These are phyloP conservation scores for Ramaria sp. DNA, from an alignment of 768 basidiomycete species.

Conservation along the genomic window DNA sequence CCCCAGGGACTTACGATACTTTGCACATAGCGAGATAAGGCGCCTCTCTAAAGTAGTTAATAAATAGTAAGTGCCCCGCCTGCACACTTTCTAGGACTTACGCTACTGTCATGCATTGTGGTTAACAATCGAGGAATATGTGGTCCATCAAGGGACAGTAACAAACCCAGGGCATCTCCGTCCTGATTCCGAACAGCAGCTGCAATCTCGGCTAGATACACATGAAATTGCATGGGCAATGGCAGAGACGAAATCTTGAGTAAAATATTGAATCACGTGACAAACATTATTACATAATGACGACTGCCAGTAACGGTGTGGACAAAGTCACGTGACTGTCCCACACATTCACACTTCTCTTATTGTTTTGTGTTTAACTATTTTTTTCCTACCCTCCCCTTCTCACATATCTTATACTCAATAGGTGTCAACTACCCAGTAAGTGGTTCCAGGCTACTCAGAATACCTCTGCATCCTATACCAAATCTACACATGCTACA, in stretches of 20 bases:
- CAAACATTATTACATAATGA: too few species aligned
- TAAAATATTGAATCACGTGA: not conserved
- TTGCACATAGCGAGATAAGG: constrained; percentile 39
- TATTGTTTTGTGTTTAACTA: too few species aligned
- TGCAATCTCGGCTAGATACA: constrained; percentile 12
- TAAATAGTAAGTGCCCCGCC: not conserved
- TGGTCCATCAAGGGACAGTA: constrained; percentile 8
- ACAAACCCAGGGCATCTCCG: constrained; percentile 5
- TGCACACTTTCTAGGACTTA: not conserved
- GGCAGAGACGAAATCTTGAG: too few species aligned
- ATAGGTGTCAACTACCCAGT: too few species aligned
- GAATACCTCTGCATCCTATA: too few species aligned
- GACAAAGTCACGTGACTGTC: too few species aligned
- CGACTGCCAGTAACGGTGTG: too few species aligned
- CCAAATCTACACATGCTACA: too few species aligned
- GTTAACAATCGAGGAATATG: constrained; percentile 9
- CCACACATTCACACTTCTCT: too few species aligned
- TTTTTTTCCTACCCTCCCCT: too few species aligned
- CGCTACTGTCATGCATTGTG: constrained; percentile 12
- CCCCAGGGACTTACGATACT: constrained; percentile 71
- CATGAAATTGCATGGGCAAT: constrained; percentile 7
- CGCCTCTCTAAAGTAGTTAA: constrained; percentile 15
- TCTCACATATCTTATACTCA: too few species aligned
- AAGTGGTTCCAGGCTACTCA: too few species aligned
- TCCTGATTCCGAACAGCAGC: constrained; percentile 10